Evolutionary conservation across 495 filamentous ascomycete genomes (phyloP).

Genomic region (Penicillium fimorum): DNA sequence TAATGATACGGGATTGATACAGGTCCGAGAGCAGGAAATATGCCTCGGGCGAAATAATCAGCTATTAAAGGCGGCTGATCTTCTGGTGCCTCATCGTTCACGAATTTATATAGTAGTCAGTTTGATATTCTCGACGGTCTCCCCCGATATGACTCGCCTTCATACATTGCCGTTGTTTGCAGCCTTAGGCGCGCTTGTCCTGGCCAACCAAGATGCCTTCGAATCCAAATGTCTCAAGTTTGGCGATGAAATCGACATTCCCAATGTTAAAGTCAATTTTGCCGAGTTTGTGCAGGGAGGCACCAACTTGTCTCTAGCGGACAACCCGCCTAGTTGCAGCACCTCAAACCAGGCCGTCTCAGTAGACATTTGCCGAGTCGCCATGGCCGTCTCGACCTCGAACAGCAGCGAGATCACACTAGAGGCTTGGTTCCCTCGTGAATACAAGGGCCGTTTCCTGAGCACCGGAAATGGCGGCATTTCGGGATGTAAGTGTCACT

Average conservation of each 20-base stretch:
- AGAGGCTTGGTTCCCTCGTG: slow-evolving; percentile 58
- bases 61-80: neutral
- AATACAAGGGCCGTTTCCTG: slow-evolving; percentile 52
- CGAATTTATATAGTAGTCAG: no score
- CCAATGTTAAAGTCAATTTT: slow-evolving; percentile 39
- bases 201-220: slow-evolving; percentile 34
- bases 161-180: slow-evolving; percentile 22
- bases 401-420: slow-evolving; percentile 51
- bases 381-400: slow-evolving; percentile 55
- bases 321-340: slow-evolving; percentile 45
- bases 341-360: slow-evolving; percentile 41
- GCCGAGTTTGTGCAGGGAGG: slow-evolving; percentile 45
- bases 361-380: slow-evolving; percentile 55
- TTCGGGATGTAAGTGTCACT: slow-evolving; percentile 46
- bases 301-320: slow-evolving; percentile 48
- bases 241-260: slow-evolving; percentile 33
- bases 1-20: neutral
- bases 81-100: neutral
- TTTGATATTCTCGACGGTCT: neutral
- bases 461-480: slow-evolving; percentile 58
- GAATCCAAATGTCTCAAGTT: slow-evolving; percentile 33
- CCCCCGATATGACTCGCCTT: slow-evolving; percentile 18
- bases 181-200: slow-evolving; percentile 24
- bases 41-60: neutral
- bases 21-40: neutral